Base-by-base conservation (phyloP, 495 filamentous ascomycete species). In the Penicillium coprophilum region DNA sequence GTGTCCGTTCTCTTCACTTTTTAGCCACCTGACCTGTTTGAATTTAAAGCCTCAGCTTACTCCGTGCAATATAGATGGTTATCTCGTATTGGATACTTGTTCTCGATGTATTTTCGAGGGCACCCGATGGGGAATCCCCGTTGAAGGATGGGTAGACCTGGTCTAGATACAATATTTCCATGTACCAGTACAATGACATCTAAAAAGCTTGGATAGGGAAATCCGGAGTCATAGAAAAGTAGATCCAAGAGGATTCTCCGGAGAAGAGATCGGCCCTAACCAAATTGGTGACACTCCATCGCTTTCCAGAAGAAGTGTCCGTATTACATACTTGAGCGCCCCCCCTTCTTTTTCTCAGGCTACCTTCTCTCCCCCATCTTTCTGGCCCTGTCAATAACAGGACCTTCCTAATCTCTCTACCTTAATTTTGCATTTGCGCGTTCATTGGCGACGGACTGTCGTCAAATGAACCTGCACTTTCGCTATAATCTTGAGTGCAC, bases 391-490 rank as follows among this genome's bases (percentile, higher is more conserved):
- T 24, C 41, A 38, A 30, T 11, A 40, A 57, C 56, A 46, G 58
- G 54, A 49, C 41, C 10, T 28, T 51, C n/a, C n/a, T n/a, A n/a
- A n/a, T n/a, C n/a, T n/a, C n/a, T n/a, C n/a, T 43, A 7, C 53
- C 11, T 39, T 55, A 41, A 39, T 54, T 57, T 58, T 56, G 46
- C 28, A 52, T 56, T 44, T 23, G 82, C 82, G 81, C 82, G 82
- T 85, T 85, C 77, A 64, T 82, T 82, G 77, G 66, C 79, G 80
- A 74, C 72, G 56, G 30, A 15, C 36, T 27, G 75, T 81, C 80
- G 81, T 84, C 80, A 82, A 83, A 85, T 85, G 82, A 85, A 81
- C 82, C 82, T 85, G 82, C 80, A 82, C 68, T 69, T 58, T 51
- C 55, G 61, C 41, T 72, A 76, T 65, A 50, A 66, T 66, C 67